Conservation (phyloP, 1,284 basidiomycete species). For the Moesziomyces aphidis region DNA sequence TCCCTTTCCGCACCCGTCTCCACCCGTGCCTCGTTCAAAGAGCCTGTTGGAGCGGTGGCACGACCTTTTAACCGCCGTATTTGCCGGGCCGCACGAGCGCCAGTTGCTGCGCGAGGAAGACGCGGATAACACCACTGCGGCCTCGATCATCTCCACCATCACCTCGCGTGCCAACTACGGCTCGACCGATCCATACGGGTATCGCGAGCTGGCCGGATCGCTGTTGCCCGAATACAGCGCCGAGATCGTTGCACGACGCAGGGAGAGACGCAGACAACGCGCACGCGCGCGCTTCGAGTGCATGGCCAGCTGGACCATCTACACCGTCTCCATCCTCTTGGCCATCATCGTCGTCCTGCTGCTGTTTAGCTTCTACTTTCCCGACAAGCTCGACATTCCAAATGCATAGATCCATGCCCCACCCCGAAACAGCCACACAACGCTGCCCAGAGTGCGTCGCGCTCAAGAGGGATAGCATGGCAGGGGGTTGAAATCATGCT, state of each 20-base stretch:
- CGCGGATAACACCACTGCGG: constrained; percentile 34
- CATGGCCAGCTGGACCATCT: constrained; percentile 52
- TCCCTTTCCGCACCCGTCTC: constrained; percentile 49
- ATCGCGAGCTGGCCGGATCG: constrained; percentile 43
- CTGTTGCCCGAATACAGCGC: constrained; percentile 39
- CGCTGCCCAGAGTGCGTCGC: no score
- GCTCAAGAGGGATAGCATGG: no score
- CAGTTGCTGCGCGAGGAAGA: constrained; percentile 28
- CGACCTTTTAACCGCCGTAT: constrained; percentile 21
- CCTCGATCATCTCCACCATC: constrained; percentile 29
- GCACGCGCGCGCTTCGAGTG: constrained; percentile 40
- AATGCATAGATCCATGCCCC: background rate
- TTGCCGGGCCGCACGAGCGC: constrained; percentile 45
- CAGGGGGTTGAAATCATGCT: no score
- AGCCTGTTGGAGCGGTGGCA: constrained; percentile 10
- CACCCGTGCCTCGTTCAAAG: background rate
- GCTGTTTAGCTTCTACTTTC: constrained; percentile 29
- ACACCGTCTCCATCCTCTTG: constrained; percentile 34
- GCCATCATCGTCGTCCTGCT: constrained; percentile 24
- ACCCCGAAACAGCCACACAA: no score
- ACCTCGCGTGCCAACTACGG: constrained; percentile 16
- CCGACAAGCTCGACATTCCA: constrained; percentile 26
- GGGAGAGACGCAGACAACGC: constrained; percentile 33
- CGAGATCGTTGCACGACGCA: constrained; percentile 26
- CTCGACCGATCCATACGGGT: constrained; percentile 46